Percentiles rank a stretch among this genome's conserved stretches.
Evolutionary conservation across 2,329 filamentous ascomycete genomes (phyloP).

Genomic region (Pseudogymnoascus sp.): DNA sequence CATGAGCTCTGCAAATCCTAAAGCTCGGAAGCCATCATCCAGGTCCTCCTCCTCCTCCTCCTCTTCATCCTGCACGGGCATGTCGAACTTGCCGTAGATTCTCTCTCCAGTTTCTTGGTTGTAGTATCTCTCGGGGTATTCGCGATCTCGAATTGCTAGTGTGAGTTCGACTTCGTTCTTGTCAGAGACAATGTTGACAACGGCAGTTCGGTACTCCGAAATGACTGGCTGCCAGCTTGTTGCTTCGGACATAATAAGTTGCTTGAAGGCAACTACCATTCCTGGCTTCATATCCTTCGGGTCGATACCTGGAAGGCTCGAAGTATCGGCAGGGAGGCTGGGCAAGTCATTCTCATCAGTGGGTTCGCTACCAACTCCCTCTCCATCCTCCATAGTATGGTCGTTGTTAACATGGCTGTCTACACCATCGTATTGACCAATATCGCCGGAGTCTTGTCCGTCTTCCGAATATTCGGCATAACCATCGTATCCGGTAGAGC

Average conservation of each 20-base stretch:
- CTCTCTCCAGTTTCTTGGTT: conserved; percentile 63
- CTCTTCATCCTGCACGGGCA: conserved; percentile 55
- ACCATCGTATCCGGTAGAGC: conserved; percentile 36
- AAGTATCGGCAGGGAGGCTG: conserved; percentile 49
- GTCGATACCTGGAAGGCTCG: conserved; percentile 43
- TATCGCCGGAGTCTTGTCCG: conserved; percentile 27
- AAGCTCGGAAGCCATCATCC: conserved; percentile 53
- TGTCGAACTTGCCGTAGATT: conserved; percentile 72
- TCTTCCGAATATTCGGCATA: conserved; percentile 28
- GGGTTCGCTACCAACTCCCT: conserved; percentile 34
- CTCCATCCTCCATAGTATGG: conserved; percentile 22
- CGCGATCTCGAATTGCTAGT: conserved; percentile 62
- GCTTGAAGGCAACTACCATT: conserved; percentile 63
- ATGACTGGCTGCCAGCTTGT: conserved; percentile 61
- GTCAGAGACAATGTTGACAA: conserved; percentile 50
- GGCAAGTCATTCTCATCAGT: conserved; percentile 55
- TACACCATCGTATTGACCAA: conserved; percentile 21
- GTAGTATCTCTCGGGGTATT: conserved; percentile 48
- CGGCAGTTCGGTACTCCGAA: conserved; percentile 54
- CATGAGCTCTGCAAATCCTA: conserved; percentile 56
- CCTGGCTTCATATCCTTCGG: conserved; percentile 44
- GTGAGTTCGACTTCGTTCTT: conserved; percentile 50
- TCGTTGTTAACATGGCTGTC: conserved; percentile 17
- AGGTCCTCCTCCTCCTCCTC: conserved; percentile 36
- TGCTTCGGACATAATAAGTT: conserved; percentile 51